A percentile compares a stretch with the other conserved stretches of the same genome.
Conservation (phyloP, 192 early-diverging fungal species). For the Nowakowskiella sp. region DNA sequence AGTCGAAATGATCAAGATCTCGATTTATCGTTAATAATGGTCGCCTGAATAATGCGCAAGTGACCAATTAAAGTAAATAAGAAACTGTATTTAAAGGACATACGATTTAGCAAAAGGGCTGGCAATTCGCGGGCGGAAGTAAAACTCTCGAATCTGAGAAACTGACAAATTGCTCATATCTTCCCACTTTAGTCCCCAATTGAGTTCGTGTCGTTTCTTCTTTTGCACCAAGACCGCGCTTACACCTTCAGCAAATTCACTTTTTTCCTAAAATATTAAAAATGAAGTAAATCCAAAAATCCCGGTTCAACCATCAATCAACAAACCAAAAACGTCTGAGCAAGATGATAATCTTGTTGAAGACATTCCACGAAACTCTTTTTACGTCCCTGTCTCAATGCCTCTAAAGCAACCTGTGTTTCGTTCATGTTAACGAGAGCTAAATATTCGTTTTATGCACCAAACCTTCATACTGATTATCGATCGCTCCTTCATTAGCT, state of each 20-base stretch:
- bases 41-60: no score
- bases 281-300: neutral
- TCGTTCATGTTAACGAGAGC: neutral
- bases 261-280: constrained; percentile 28
- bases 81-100: no score
- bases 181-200: constrained; percentile 64
- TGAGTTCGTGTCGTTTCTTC: no score
- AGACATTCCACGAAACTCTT: constrained; percentile 72
- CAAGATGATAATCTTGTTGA: constrained; percentile 75
- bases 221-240: constrained; percentile 68
- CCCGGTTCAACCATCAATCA: neutral
- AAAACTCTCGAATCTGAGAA: no score
- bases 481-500: no score
- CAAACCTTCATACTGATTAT: no score
- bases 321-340: constrained; percentile 60
- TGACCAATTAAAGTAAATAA: no score
- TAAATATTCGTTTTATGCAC: no score
- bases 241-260: constrained; percentile 89
- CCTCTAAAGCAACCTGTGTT: constrained; percentile 63
- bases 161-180: no score
- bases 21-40: no score
- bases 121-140: no score
- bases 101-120: no score
- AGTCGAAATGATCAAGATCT: constrained; percentile 27
- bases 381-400: constrained; percentile 64